phyloP scores from a whole-genome alignment of 805 yeast species.

The Candida saitoana region DNA sequence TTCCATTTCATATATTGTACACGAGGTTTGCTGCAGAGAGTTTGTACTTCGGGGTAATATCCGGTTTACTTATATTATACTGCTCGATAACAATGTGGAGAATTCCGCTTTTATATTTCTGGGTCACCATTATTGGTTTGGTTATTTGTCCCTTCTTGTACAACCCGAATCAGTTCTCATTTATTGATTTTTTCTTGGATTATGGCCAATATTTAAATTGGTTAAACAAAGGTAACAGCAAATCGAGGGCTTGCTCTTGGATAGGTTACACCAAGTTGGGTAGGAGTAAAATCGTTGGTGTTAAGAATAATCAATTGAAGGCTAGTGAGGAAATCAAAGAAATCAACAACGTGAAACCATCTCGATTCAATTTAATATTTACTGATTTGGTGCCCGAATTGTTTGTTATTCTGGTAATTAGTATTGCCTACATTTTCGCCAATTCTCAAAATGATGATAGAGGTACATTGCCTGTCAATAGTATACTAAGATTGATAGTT shows the following conservation, averaged over 20 bases:
- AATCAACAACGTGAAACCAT: constrained; percentile 47
- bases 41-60: constrained; percentile 57
- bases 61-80: constrained; percentile 50
- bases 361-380: constrained; percentile 39
- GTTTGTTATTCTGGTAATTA: constrained; percentile 28
- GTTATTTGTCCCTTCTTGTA: constrained; percentile 68
- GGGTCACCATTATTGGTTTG: constrained; percentile 65
- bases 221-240: constrained; percentile 51
- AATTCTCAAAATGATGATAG: constrained; percentile 50
- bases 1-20: constrained; percentile 69
- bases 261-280: constrained; percentile 47
- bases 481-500: constrained; percentile 41
- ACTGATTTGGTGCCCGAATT: constrained; percentile 40
- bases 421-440: constrained; percentile 48
- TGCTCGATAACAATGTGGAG: constrained; percentile 64
- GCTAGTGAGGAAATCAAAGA: constrained; percentile 36
- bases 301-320: constrained; percentile 40
- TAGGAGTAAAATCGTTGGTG: constrained; percentile 55
- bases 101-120: constrained; percentile 57
- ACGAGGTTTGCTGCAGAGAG: constrained; percentile 69
- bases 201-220: constrained; percentile 52
- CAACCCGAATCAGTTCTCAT: constrained; percentile 74
- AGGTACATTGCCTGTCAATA: constrained; percentile 31
- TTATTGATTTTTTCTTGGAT: constrained; percentile 67
- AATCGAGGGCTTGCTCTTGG: constrained; percentile 33